Base-by-base conservation (phyloP, 352 stramenopile genomes). In the Phytophthora rubi region DNA sequence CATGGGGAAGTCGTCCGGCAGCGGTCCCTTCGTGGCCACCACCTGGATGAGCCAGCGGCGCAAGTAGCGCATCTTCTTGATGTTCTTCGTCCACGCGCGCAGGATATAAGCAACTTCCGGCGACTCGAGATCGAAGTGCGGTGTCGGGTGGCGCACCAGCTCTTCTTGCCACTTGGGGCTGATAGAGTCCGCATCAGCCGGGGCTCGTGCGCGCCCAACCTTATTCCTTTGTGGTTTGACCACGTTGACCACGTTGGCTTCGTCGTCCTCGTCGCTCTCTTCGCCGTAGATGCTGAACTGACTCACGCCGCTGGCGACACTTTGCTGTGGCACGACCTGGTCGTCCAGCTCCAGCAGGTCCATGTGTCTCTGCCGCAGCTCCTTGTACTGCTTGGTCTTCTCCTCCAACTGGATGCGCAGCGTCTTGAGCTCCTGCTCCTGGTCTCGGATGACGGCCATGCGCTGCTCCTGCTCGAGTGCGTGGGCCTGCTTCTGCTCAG, bases 21-120 rank as follows among this genome's bases (percentile, higher is more conserved):
- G 68, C 16, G 70, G 37, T 2, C 75, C 67, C 53, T 76, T 77
- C 23, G 75, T 75, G 0, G 58, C 57, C 42, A 73, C 80, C 2
- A 92, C 76, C 7, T 88, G 79, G 1, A 83, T 58, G 33, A 95
- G 73, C 87, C 87, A 95, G 63, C 81, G 69, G 28, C 84, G 79
- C 26, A 93, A 67, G 60, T 90, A 92, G 55, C 90, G 75, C 42
- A 87, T 71, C 62, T 95, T 93, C 48, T 82, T 82, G 5, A 80
- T 59, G 58, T 92, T 90, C 7, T 71, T 68, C 6, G 87, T 93
- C 87, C 85, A 95, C 26, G 78, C 65, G 32, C 70, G 64, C 7
- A 95, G 74, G 33, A 93, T 49, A 37, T 93, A 93, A 15, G 83
- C 74, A n/a, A 95, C 83, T 52, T 93, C 87, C 4, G 83, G 81